phyloP scores from a whole-genome alignment of 345 rosid species.

The Punica granatum region DNA sequence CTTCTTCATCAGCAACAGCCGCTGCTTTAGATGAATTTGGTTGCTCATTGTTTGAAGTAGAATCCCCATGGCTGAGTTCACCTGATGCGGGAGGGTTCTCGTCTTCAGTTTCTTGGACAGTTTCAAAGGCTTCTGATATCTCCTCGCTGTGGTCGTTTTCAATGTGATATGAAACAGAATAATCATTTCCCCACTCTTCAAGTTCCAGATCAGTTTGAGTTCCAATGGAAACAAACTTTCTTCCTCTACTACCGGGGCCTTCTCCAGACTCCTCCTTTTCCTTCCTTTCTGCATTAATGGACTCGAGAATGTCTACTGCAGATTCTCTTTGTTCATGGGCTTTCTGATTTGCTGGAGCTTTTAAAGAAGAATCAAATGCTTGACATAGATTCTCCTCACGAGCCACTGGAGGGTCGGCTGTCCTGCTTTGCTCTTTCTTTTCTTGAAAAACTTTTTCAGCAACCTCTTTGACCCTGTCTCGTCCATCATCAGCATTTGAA shows the following conservation, averaged over 20 bases:
- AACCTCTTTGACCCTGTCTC: neutral
- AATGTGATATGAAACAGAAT: conserved; percentile 4
- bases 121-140: conserved; percentile 6
- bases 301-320: conserved; percentile 3
- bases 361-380: neutral
- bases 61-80: conserved; percentile 2
- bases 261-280: neutral
- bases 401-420: neutral
- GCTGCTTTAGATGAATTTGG: neutral
- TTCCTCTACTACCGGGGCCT: neutral
- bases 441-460: neutral
- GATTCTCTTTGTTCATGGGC: neutral
- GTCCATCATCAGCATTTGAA: neutral
- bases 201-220: conserved; percentile 1
- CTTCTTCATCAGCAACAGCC: neutral
- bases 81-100: conserved; percentile 3
- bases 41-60: neutral
- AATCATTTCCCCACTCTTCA: neutral
- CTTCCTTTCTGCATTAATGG: neutral
- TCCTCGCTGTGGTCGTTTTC: conserved; percentile 10
- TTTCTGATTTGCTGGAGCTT: neutral
- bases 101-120: conserved; percentile 14
- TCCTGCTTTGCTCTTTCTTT: neutral
- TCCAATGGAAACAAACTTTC: conserved; percentile 9
- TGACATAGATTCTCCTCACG: neutral